phyloP scores from a whole-genome alignment of 2,329 filamentous ascomycete species.

The Periglandula ipomoeae region DNA sequence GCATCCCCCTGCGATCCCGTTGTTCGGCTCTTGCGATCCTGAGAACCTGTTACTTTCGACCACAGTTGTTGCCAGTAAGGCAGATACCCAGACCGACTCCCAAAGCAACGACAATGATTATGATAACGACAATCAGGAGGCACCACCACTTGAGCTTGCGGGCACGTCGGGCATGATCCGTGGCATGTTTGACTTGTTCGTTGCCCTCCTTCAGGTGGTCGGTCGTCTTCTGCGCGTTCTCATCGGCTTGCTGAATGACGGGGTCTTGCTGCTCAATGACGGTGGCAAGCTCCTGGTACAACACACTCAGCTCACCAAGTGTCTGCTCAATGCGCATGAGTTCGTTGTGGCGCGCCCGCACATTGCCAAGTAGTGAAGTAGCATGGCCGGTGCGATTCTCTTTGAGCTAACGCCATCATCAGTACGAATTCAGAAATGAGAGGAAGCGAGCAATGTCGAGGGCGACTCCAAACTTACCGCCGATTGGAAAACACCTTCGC shows the following conservation, averaged over 20 bases:
- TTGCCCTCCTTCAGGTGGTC: conserved; percentile 62
- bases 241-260: conserved; percentile 51
- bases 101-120: conserved; percentile 45
- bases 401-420: conserved; percentile 45
- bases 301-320: conserved; percentile 56
- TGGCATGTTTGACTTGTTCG: conserved; percentile 58
- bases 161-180: conserved; percentile 54
- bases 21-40: background rate
- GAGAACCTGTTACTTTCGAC: too few species aligned
- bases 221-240: conserved; percentile 56
- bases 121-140: conserved; percentile 50
- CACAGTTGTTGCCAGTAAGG: conserved; percentile 19
- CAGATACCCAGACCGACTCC: conserved; percentile 46
- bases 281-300: conserved; percentile 69
- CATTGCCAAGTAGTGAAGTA: conserved; percentile 63
- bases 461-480: conserved; percentile 46
- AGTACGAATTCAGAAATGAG: background rate
- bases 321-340: conserved; percentile 73
- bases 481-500: conserved; percentile 74
- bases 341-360: conserved; percentile 75
- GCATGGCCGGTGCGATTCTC: conserved; percentile 68
- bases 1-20: background rate
- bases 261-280: conserved; percentile 64
- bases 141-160: conserved; percentile 80
- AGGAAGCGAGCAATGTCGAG: background rate